Base-by-base conservation (phyloP, 2,329 filamentous ascomycete species). In the Ceratocystis diversiconidia region DNA sequence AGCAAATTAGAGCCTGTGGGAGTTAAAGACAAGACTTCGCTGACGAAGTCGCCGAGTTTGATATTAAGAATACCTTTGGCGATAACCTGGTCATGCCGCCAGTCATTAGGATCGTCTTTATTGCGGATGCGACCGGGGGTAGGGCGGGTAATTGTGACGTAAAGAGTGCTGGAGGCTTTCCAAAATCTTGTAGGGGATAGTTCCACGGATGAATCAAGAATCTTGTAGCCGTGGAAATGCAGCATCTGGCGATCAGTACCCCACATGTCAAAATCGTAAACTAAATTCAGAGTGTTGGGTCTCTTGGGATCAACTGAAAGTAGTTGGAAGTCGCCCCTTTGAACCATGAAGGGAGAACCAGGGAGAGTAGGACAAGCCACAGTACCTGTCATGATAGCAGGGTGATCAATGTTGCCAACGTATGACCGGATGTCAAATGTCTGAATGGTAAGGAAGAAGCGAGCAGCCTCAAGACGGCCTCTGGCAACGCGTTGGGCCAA, bases 181-280 rank as follows among this genome's bases (percentile, higher is more conserved):
- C 84, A 87, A 67, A 87, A 82, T 68, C 80, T 76, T 50, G 75
- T 69, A 1, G 81, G 79, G 1, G 79, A 79, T 43, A 86, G 75
- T 1, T 83, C 81, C 0, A 83, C 80, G 0, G 81, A 81, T 2
- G 84, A 80, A 72, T 86, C 80, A 52, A 87, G 78, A 1, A 82
- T 76, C 72, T 87, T 87, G 73, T 81, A 83, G 0, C 84, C 85
- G 68, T 84, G 78, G 71, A 88, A 83, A 66, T 81, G 80, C 59
- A 84, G 78, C 61, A 74, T 75, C 57, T 76, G 74, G 15, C 81
- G 81, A 67, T 82, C 74, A 3, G 79, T 76, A 4, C 81, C 81
- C 30, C 76, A 76, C 78, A 87, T 80, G 69, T 82, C 80, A 67
- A 86, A 83, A 70, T 85, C 79, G 70, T 87, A 87, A 0, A 79